These are phyloP conservation scores for Zymoseptoria passerinii DNA, from an alignment of 2,329 filamentous ascomycete genomes.

Conservation along the genomic window DNA sequence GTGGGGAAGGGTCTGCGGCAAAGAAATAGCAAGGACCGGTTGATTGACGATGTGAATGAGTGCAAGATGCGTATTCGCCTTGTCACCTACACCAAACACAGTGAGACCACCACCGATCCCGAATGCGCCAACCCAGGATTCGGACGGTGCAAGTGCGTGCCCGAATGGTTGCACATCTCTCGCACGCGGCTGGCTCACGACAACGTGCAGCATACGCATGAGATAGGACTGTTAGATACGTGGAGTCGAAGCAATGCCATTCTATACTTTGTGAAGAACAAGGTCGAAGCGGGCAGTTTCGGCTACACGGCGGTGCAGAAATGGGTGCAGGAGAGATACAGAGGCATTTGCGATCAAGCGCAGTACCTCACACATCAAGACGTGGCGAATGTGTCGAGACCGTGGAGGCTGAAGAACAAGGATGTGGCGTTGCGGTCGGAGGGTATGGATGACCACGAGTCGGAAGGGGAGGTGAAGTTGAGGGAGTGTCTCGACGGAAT, in stretches of 20 bases:
- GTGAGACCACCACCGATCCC: conserved; percentile 2
- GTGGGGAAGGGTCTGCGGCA: conserved; percentile 1
- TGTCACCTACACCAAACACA: conserved; percentile 18
- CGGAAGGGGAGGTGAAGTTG: conserved; percentile 8
- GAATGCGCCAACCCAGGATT: conserved; percentile 12
- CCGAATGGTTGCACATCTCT: conserved; percentile 18
- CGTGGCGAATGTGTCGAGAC: conserved; percentile 14
- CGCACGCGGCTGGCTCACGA: conserved; percentile 1
- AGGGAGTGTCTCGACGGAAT: conserved; percentile 14
- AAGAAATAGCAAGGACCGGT: conserved; percentile 7
- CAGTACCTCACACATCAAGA: conserved; percentile 14
- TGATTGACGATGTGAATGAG: conserved; percentile 6
- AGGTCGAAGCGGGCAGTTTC: conserved; percentile 18
- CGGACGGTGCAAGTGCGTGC: conserved; percentile 16
- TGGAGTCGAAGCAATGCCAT: conserved; percentile 18
- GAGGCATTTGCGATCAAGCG: conserved; percentile 9
- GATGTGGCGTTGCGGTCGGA: conserved; percentile 13
- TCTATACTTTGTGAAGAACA: conserved; percentile 15
- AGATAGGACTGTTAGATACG: conserved; percentile 14
- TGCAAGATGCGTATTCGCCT: conserved; percentile 16
- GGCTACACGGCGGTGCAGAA: conserved; percentile 11
- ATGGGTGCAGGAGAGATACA: conserved; percentile 18
- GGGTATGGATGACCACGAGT: conserved; percentile 9
- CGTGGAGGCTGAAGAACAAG: conserved; percentile 15
- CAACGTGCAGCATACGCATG: conserved; percentile 13